Conservation (phyloP, 176 grass and related monocot species). For the maize (Zea mays) region DNA sequence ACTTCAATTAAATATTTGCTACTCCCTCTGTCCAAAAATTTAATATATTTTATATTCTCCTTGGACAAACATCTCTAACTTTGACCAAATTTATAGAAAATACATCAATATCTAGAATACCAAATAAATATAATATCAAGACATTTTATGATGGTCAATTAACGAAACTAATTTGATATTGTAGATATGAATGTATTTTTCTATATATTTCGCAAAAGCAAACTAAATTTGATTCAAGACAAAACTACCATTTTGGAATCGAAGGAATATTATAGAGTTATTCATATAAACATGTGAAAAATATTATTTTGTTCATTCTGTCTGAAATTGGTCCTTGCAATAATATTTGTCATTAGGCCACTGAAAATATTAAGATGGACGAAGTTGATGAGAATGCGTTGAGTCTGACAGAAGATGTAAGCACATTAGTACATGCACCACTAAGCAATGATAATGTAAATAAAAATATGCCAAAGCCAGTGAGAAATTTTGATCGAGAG, state of each 20-base stretch:
- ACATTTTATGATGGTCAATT: not conserved
- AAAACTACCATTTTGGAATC: not conserved
- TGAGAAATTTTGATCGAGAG: conserved; percentile 58
- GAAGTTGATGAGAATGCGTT: conserved; percentile 10
- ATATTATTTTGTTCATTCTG: conserved; percentile 31
- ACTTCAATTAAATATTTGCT: conserved; percentile 1
- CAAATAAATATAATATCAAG: not conserved
- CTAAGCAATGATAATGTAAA: conserved; percentile 28
- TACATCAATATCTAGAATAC: not conserved
- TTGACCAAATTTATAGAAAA: not conserved
- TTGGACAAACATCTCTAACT: not conserved
- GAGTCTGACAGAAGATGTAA: conserved; percentile 21
- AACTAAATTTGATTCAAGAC: not conserved
- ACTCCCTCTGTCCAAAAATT: not conserved
- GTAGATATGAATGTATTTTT: not conserved
- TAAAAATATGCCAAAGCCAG: conserved; percentile 33
- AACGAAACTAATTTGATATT: not conserved
- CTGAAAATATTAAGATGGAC: conserved; percentile 21
- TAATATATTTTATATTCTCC: not conserved
- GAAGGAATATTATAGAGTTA: conserved; percentile 5
- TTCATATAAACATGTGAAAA: conserved; percentile 16
- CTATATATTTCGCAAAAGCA: not conserved
- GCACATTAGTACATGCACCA: not conserved
- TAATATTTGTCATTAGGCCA: conserved; percentile 25
- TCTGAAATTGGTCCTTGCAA: conserved; percentile 12